Evolutionary conservation across 2,329 filamentous ascomycete species (phyloP).

Genomic region (Trichophyton mentagrophytes): DNA sequence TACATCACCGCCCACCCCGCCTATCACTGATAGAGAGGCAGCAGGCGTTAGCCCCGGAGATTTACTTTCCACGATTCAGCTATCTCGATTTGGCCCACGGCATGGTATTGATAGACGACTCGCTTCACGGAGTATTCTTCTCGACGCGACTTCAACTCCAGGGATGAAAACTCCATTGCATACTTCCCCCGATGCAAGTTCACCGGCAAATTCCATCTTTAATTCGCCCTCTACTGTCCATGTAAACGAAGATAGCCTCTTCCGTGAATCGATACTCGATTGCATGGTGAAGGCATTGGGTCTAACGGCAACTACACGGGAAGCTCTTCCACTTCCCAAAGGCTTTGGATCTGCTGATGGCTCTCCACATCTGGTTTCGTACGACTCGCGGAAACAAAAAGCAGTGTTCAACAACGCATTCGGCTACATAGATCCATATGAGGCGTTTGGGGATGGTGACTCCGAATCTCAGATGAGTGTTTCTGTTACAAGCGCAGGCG

Average conservation of each 20-base stretch:
- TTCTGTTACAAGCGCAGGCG: conserved; percentile 53
- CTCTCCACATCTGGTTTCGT: conserved; percentile 72
- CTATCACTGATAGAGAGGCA: conserved; percentile 21
- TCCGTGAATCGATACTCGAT: conserved; percentile 78
- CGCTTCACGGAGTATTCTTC: conserved; percentile 7
- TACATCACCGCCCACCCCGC: conserved; percentile 16
- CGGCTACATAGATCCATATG: conserved; percentile 77
- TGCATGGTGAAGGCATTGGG: conserved; percentile 95
- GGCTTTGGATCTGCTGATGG: conserved; percentile 61
- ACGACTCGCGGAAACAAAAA: conserved; percentile 69
- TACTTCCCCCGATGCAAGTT: neutral
- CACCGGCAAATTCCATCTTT: conserved; percentile 1
- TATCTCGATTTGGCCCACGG: conserved; percentile 48
- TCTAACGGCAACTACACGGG: conserved; percentile 52
- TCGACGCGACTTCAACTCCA: conserved; percentile 7
- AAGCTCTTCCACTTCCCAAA: conserved; percentile 45
- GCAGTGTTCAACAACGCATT: conserved; percentile 77
- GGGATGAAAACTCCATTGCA: conserved; percentile 6
- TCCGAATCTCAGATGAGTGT: conserved; percentile 64
- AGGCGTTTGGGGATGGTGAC: conserved; percentile 61
- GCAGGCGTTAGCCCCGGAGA: conserved; percentile 58
- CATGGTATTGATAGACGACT: conserved; percentile 19
- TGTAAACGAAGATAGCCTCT: conserved; percentile 61
- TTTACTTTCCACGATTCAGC: conserved; percentile 63
- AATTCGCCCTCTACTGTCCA: conserved; percentile 22